Conservation (phyloP, 2,329 filamentous ascomycete genomes). For the Trematosphaeria pertusa region DNA sequence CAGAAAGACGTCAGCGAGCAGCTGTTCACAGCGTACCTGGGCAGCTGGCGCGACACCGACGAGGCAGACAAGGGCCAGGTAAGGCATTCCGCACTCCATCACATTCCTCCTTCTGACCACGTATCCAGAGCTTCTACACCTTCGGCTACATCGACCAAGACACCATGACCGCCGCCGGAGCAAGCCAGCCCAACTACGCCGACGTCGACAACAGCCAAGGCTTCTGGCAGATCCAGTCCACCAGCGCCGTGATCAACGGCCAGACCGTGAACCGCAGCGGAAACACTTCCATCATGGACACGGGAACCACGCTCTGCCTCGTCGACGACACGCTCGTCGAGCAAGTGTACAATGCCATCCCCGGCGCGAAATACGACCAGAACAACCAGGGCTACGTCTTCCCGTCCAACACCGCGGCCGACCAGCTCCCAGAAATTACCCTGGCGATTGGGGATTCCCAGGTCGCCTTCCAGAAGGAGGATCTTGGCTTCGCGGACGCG, state of each 20-base stretch:
- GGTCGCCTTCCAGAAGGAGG: conserved; percentile 32
- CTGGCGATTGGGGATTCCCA: conserved; percentile 27
- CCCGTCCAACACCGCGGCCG: conserved; percentile 47
- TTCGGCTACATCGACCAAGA: conserved; percentile 64
- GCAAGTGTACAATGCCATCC: conserved; percentile 66
- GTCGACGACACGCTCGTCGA: conserved; percentile 61
- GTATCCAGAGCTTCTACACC: conserved; percentile 27
- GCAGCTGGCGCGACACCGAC: conserved; percentile 25
- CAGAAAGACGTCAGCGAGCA: conserved; percentile 18
- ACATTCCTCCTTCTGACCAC: neutral
- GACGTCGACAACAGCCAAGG: conserved; percentile 63
- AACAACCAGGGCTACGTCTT: conserved; percentile 62
- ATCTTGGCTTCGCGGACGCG: conserved; percentile 31
- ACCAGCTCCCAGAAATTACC: conserved; percentile 22
- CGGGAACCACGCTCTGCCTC: conserved; percentile 71
- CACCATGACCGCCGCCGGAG: conserved; percentile 55
- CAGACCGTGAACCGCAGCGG: conserved; percentile 35
- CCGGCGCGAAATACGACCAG: conserved; percentile 56
- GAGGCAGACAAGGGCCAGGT: conserved; percentile 26
- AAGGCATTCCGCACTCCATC: neutral
- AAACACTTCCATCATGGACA: conserved; percentile 65
- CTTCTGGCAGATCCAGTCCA: conserved; percentile 67
- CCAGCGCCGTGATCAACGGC: conserved; percentile 57
- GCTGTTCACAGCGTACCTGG: conserved; percentile 27
- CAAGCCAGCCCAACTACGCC: conserved; percentile 61